Percentiles rank a stretch among this genome's conserved stretches.
These are phyloP conservation scores for Somion occarium DNA, from an alignment of 1,284 basidiomycete species.

Conservation along the genomic window DNA sequence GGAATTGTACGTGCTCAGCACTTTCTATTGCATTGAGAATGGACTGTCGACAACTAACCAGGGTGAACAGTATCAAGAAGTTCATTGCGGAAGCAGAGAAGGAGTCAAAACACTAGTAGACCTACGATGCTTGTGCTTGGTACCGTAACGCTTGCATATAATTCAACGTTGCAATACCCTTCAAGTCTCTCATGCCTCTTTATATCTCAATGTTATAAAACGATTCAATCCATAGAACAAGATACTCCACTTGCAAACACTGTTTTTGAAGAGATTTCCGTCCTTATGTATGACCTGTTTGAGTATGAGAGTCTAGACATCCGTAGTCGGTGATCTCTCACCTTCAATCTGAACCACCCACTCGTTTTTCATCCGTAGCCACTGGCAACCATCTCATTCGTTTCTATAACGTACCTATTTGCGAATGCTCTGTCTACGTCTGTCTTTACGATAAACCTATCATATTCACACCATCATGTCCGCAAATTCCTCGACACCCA, in stretches of 20 bases:
- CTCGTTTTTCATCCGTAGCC: neutral
- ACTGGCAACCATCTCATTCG: neutral
- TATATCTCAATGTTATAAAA: too few relatives aligned
- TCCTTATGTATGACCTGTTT: too few relatives aligned
- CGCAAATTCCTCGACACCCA: constrained; percentile 10
- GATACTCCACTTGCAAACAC: too few relatives aligned
- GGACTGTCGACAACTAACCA: constrained; percentile 35
- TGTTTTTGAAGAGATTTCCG: too few relatives aligned
- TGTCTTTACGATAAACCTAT: neutral
- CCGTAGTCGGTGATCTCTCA: neutral
- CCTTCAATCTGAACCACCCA: neutral
- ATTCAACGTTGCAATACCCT: neutral
- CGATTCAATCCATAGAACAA: too few relatives aligned
- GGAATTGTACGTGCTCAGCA: constrained; percentile 53
- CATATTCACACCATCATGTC: neutral
- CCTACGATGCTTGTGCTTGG: neutral
- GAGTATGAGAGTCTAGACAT: too few relatives aligned
- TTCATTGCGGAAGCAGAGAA: constrained; percentile 79
- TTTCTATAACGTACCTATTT: neutral
- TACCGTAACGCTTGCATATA: neutral
- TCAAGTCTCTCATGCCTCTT: neutral
- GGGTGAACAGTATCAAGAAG: constrained; percentile 63
- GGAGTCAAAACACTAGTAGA: constrained; percentile 34
- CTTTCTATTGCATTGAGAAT: constrained; percentile 14
- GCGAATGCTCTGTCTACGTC: neutral